Evolutionary conservation across 2,329 filamentous ascomycete genomes (phyloP).

Genomic region (Orbilia oligospora): DNA sequence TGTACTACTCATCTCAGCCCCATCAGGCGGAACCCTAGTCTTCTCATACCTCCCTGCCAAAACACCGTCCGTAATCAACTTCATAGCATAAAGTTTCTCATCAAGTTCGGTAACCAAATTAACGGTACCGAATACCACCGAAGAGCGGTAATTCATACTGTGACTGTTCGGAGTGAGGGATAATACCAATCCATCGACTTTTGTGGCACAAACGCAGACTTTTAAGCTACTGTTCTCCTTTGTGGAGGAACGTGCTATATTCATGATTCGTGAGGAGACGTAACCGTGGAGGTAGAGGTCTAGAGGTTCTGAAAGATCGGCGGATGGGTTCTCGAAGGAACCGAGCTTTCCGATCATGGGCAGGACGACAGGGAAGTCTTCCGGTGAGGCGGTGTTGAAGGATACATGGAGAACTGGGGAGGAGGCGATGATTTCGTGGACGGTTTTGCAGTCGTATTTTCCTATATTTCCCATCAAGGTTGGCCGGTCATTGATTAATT

Average conservation of each 20-base stretch:
- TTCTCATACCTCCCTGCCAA: constrained; percentile 79
- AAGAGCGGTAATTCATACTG: constrained; percentile 88
- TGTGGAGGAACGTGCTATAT: constrained; percentile 69
- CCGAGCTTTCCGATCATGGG: constrained; percentile 91
- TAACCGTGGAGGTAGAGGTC: constrained; percentile 89
- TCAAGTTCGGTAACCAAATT: constrained; percentile 75
- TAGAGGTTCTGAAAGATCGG: constrained; percentile 75
- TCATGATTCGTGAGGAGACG: constrained; percentile 83
- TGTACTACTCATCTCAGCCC: constrained; percentile 81
- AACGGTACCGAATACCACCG: constrained; percentile 82
- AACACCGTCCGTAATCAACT: constrained; percentile 81
- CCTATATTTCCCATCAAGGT: constrained; percentile 71
- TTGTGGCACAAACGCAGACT: constrained; percentile 79
- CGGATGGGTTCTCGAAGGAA: constrained; percentile 76
- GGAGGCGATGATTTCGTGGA: constrained; percentile 82
- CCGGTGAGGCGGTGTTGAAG: constrained; percentile 73
- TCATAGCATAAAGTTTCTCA: constrained; percentile 84
- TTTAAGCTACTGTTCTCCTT: constrained; percentile 71
- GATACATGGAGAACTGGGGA: constrained; percentile 84
- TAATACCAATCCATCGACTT: constrained; percentile 84
- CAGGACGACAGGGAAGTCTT: constrained; percentile 81
- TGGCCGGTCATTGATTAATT: too few species aligned
- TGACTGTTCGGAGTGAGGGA: constrained; percentile 84
- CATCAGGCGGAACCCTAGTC: constrained; percentile 78
- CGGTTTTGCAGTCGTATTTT: constrained; percentile 79